Evolutionary conservation across 495 filamentous ascomycete genomes (phyloP).

Genomic region (Lophiostoma macrostomum): DNA sequence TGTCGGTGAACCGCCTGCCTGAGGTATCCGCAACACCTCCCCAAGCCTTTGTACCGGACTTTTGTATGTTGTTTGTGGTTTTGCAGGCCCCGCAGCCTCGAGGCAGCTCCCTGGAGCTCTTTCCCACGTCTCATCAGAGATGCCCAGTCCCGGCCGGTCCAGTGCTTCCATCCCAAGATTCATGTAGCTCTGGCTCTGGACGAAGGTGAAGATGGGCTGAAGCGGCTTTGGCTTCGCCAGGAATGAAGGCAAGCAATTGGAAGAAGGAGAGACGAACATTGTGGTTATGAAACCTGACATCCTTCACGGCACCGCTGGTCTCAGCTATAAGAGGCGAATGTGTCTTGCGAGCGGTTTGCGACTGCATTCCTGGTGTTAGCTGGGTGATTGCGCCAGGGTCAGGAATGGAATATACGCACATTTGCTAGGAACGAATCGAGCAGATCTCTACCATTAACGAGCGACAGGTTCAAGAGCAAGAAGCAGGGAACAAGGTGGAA

Average conservation of each 20-base stretch:
- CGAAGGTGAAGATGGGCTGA: slow-evolving; percentile 39
- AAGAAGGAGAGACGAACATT: slow-evolving; percentile 58
- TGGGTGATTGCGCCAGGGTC: slow-evolving; percentile 26
- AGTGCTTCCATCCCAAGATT: slow-evolving; percentile 21
- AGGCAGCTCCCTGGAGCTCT: neutral
- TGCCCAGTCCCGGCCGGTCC: neutral
- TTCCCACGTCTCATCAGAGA: neutral
- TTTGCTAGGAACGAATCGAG: neutral
- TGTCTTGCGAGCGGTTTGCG: slow-evolving; percentile 5
- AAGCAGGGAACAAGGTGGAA: slow-evolving; percentile 5
- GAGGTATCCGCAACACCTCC: slow-evolving; percentile 18
- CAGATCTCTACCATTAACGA: slow-evolving; percentile 1
- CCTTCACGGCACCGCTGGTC: slow-evolving; percentile 19
- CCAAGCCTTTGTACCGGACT: slow-evolving; percentile 28
- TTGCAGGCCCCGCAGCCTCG: slow-evolving; percentile 9
- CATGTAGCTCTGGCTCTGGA: slow-evolving; percentile 37
- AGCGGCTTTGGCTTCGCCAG: slow-evolving; percentile 38
- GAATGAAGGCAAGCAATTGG: slow-evolving; percentile 37
- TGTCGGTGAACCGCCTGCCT: neutral
- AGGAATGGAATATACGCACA: slow-evolving; percentile 20
- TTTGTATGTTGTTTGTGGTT: slow-evolving; percentile 22
- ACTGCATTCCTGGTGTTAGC: slow-evolving; percentile 38
- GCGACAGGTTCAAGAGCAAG: neutral
- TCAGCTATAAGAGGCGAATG: slow-evolving; percentile 6
- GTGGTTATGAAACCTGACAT: slow-evolving; percentile 71